Percentiles rank a stretch among this genome's conserved stretches.
Evolutionary conservation across 169 alveolate genomes (phyloP).

Genomic region (Toxoplasma gondii): DNA sequence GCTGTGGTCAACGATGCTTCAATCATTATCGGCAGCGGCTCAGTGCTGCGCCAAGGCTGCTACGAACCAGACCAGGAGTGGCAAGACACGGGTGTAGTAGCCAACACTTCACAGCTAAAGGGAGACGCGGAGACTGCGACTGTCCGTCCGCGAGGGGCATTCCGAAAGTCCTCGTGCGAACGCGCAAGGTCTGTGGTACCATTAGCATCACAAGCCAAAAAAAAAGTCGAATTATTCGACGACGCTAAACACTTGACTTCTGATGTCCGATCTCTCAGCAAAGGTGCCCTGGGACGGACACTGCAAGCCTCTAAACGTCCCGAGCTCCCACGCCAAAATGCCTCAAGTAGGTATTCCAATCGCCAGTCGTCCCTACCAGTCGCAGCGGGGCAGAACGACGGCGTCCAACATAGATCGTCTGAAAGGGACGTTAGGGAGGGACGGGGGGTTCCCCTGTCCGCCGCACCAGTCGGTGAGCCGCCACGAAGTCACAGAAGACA

Average conservation of each 20-base stretch:
- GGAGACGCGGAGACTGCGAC: too few species aligned
- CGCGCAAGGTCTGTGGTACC: too few species aligned
- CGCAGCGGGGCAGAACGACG: background rate
- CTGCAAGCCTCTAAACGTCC: background rate
- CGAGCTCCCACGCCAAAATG: background rate
- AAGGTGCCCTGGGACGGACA: background rate
- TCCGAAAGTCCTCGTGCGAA: too few species aligned
- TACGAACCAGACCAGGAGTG: background rate
- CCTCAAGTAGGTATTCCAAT: background rate
- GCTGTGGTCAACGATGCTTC: background rate
- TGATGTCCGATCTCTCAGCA: too few species aligned
- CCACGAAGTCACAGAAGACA: too few species aligned
- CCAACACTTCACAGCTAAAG: too few species aligned
- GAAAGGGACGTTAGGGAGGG: too few species aligned
- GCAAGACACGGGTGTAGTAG: background rate
- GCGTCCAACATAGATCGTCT: too few species aligned
- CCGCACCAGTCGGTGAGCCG: too few species aligned
- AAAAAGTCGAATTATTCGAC: background rate
- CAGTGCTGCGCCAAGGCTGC: background rate
- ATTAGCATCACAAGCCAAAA: background rate
- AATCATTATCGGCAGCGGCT: background rate
- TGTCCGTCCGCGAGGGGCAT: too few species aligned
- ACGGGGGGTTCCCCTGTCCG: too few species aligned
- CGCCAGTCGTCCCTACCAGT: background rate
- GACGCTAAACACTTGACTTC: background rate